phyloP scores from a whole-genome alignment of 1,284 basidiomycete species.

The Fistulinella cinereoalba region DNA sequence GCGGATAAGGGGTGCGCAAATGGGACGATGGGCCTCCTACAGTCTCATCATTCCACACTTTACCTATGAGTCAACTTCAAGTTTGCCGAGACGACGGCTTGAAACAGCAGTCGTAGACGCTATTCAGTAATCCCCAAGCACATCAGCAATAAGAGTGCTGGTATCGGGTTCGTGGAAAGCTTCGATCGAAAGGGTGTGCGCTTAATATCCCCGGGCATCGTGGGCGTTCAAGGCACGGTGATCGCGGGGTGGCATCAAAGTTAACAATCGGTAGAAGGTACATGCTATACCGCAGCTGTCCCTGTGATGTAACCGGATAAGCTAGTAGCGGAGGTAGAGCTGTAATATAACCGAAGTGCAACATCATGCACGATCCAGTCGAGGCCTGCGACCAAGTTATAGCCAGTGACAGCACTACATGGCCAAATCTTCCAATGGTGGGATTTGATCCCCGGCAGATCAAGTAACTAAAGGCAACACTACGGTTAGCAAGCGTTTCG shows the following conservation, averaged over 20 bases:
- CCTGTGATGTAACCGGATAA: constrained; percentile 2
- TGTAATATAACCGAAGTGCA: constrained; percentile 76
- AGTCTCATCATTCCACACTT: constrained; percentile 5
- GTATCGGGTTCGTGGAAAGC: constrained; percentile 8
- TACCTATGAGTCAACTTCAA: too few relatives aligned
- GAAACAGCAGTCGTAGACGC: constrained; percentile 12
- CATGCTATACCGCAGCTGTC: constrained; percentile 1
- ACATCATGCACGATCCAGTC: constrained; percentile 96
- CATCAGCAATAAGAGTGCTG: constrained; percentile 3
- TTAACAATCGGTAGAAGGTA: background rate
- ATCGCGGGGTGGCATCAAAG: constrained; percentile 6
- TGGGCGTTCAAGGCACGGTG: constrained; percentile 7
- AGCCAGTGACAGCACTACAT: constrained; percentile 90
- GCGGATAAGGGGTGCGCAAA: background rate
- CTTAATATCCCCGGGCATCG: constrained; percentile 4
- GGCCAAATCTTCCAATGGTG: constrained; percentile 91
- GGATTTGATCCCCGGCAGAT: constrained; percentile 73
- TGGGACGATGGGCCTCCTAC: constrained; percentile 1
- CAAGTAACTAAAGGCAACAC: constrained; percentile 57
- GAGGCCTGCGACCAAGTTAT: constrained; percentile 81
- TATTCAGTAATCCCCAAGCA: constrained; percentile 7
- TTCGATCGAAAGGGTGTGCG: constrained; percentile 9
- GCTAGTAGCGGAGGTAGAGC: constrained; percentile 23
- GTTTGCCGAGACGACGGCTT: background rate
- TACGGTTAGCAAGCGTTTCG: constrained; percentile 8